Conservation (phyloP, 2,329 filamentous ascomycete genomes). For the Lizonia empirigonia region DNA sequence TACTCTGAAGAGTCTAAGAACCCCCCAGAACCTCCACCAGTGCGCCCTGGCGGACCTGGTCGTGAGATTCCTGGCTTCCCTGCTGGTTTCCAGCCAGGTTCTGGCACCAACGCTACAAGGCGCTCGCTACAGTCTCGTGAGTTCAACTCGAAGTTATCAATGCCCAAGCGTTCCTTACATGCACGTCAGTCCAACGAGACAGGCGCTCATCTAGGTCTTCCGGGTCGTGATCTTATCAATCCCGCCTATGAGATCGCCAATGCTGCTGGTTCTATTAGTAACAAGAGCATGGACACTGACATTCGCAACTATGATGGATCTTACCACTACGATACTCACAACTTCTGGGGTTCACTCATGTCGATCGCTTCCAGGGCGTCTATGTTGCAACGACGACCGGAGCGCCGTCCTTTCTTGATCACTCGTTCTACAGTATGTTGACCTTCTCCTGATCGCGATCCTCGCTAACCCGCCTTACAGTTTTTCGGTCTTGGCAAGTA, state of each 20-base stretch:
- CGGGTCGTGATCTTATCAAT: conserved; percentile 67
- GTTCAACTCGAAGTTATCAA: conserved; percentile 1
- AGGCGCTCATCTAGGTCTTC: conserved; percentile 57
- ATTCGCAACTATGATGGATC: conserved; percentile 70
- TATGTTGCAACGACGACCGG: conserved; percentile 68
- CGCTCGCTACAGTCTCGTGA: conserved; percentile 16
- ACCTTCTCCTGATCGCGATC: background rate
- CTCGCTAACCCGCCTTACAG: conserved; percentile 15
- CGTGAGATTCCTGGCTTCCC: conserved; percentile 72
- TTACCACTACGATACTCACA: conserved; percentile 75
- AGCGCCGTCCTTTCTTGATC: conserved; percentile 70
- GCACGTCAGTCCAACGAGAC: conserved; percentile 41
- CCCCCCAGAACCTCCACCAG: conserved; percentile 67
- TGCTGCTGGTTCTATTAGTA: conserved; percentile 48
- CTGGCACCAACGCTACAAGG: conserved; percentile 21
- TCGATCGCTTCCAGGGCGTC: conserved; percentile 67
- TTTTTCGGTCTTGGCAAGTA: conserved; percentile 72
- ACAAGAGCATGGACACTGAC: conserved; percentile 66
- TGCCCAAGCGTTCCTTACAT: conserved; percentile 19
- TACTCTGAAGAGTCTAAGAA: conserved; percentile 53
- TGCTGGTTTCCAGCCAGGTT: conserved; percentile 65
- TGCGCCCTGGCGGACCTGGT: conserved; percentile 62
- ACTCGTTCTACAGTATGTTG: conserved; percentile 66
- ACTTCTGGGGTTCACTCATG: conserved; percentile 79
- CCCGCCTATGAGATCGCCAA: conserved; percentile 71